Conservation (phyloP, 2,329 filamentous ascomycete genomes). For the Xylariaceae sp. region DNA sequence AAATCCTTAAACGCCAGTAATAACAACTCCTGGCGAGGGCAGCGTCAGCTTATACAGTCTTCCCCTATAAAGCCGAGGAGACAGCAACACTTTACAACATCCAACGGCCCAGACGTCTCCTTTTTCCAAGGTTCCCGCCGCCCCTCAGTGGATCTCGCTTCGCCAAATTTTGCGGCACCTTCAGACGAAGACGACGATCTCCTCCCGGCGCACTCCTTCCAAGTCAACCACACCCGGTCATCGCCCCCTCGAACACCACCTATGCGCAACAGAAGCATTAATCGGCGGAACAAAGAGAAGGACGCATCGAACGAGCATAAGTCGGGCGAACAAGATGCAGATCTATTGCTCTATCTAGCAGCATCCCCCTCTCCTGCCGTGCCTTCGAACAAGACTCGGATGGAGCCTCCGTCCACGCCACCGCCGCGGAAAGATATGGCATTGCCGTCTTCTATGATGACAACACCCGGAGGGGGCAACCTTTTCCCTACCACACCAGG, state of each 20-base stretch:
- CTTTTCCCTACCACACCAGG: constrained; percentile 77
- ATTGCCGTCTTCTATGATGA: constrained; percentile 84
- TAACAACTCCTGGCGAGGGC: constrained; percentile 73
- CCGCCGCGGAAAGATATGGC: constrained; percentile 71
- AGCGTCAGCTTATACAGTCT: constrained; percentile 77
- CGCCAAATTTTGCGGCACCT: constrained; percentile 63
- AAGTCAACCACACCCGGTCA: constrained; percentile 64
- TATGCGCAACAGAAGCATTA: constrained; percentile 57
- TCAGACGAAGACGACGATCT: constrained; percentile 85
- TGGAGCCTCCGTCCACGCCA: constrained; percentile 76
- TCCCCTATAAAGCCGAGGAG: constrained; percentile 81
- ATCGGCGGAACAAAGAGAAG: constrained; percentile 53
- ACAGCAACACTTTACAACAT: constrained; percentile 73
- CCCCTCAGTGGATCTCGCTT: constrained; percentile 64
- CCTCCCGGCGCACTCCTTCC: constrained; percentile 76
- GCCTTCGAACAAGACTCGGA: constrained; percentile 53
- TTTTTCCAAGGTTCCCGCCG: constrained; percentile 75
- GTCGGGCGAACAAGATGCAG: constrained; percentile 76
- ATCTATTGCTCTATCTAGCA: constrained; percentile 80
- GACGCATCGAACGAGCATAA: constrained; percentile 54
- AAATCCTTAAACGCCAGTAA: constrained; percentile 53
- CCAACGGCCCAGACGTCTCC: constrained; percentile 71
- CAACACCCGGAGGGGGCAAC: constrained; percentile 74
- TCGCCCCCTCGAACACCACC: constrained; percentile 87
- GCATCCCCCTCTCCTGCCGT: constrained; percentile 88